Base-by-base conservation (phyloP, 306 rosid species). In the Mucuna pruriens region DNA sequence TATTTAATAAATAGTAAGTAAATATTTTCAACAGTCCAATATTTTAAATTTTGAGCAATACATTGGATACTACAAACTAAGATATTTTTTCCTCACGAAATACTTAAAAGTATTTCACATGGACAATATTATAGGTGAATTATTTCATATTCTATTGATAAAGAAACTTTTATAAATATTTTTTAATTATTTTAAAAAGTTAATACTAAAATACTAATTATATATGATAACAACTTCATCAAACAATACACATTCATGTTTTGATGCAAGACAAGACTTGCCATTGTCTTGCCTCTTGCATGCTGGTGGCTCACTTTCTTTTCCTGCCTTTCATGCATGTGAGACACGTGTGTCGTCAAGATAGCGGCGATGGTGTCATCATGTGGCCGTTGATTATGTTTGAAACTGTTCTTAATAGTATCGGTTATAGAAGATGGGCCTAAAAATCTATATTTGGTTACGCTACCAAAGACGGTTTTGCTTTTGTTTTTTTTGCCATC, bases 241-340 rank as follows among this genome's bases (percentile, higher is more conserved):
- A n/a, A n/a, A 11, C 15, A 3, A 9, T 40, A 40, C 8, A 40
- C 2, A 40, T 40, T 40, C 9, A 40, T 40, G 46, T 3, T 40
- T 52, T 17, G 60, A 52, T 57, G 64, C 34, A 22, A 57, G 15
- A 57, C 16, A 49, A 9, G 49, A n/a, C 20, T 49, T 49, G 55
- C 2, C 49, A 44, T 23, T 22, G 22, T 20, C 23, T 62, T 44
- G 80, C 57, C 75, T 42, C 23, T 61, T 55, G 80, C 77, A 84
- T 42, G 64, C 52, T 54, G 8, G 1, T 52, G 13, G 8, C 26
- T 54, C 62, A 19, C 39, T n/a, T 31, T 70, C 26, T 6, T 20
- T 66, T 5, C 39, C 7, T 11, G 54, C 7, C 70, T 26, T 68
- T 34, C 60, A 76, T 85, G 88, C 88, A 86, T 88, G 91, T 19